Base-by-base conservation (phyloP, 352 stramenopile genomes). In the Achlya hypogyna region DNA sequence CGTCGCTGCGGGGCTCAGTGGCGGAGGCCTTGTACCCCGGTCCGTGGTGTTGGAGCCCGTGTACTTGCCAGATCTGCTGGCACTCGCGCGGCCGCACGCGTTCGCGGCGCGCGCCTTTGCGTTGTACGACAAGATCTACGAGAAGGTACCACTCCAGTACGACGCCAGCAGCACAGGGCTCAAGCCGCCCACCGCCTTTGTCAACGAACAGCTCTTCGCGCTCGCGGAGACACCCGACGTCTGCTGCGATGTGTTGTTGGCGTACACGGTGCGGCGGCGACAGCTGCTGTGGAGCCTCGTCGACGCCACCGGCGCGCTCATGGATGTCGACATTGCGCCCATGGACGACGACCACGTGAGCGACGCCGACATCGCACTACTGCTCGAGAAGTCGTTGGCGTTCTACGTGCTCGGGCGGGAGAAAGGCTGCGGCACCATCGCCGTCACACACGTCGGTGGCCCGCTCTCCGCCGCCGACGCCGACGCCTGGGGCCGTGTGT, bases 81-180 rank as follows among this genome's bases (percentile, higher is more conserved):
- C 22, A 28, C 22, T 32, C 23, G 20, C 34, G 1, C 6, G 16
- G 54, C 54, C 54, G 12, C 23, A 20, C 3, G 23, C 22, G n/a
- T 52, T 63, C 23, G 22, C 27, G 16, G 54, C 47, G n/a, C 54
- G 34, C 22, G 29, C 54, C 5, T 63, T 63, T 63, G 54, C 54
- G n/a, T 32, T 63, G 18, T 63, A 63, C 42, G 54, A 63, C 25
- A 49, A 23, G 8, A 25, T 63, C 18, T 49, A 29, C n/a, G 31
- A 47, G 14, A 49, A 23, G 10, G 27, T 63, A 10, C 42, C 54
- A 12, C 31, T 56, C 12, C 25, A 31, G 25, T 56, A 49, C 54
- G 25, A 42, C 14, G 16, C 35, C 1, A 22, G 10, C 20, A 10
- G 20, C 1, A 14, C 22, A 38, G 16, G 54, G 1, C 31, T 28